These are phyloP conservation scores for Kregervanrija pseudodelftensis DNA, from an alignment of 805 yeast species.

Conservation along the genomic window DNA sequence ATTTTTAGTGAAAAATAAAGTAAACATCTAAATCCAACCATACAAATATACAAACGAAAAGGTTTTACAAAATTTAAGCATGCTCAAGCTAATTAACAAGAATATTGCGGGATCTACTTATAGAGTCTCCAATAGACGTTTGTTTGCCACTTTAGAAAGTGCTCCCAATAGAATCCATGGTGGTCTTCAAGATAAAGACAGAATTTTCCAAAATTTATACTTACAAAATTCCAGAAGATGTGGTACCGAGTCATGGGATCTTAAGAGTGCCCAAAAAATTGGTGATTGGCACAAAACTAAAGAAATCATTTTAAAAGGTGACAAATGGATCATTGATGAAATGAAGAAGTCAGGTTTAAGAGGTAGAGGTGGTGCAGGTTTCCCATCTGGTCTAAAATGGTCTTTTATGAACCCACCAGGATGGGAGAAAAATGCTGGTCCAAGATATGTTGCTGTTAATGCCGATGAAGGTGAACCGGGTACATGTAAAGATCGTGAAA, in stretches of 20 bases:
- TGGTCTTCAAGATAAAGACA: slow-evolving; percentile 73
- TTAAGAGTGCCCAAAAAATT: slow-evolving; percentile 66
- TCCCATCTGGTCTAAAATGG: slow-evolving; percentile 89
- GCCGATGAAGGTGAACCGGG: slow-evolving; percentile 97
- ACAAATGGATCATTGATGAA: slow-evolving; percentile 84
- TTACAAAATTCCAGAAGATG: slow-evolving; percentile 41
- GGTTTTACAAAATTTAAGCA: background rate
- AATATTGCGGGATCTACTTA: background rate
- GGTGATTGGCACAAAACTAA: slow-evolving; percentile 93
- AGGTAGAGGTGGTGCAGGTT: slow-evolving; percentile 93
- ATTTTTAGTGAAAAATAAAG: no score
- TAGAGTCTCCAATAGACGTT: slow-evolving; percentile 9
- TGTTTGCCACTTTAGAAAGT: slow-evolving; percentile 38
- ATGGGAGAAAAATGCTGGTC: slow-evolving; percentile 88
- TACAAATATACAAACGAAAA: background rate
- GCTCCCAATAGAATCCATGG: slow-evolving; percentile 56
- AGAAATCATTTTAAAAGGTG: slow-evolving; percentile 76
- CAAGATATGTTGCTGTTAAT: slow-evolving; percentile 80
- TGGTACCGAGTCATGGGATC: slow-evolving; percentile 49
- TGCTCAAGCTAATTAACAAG: slow-evolving; percentile 7
- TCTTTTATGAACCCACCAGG: slow-evolving; percentile 94
- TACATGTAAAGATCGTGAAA: slow-evolving; percentile 88
- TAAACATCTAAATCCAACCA: background rate
- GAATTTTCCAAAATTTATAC: slow-evolving; percentile 81
- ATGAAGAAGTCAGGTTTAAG: slow-evolving; percentile 78